Evolutionary conservation across 805 yeast genomes (phyloP).

Genomic region (Yamadazyma olivae): DNA sequence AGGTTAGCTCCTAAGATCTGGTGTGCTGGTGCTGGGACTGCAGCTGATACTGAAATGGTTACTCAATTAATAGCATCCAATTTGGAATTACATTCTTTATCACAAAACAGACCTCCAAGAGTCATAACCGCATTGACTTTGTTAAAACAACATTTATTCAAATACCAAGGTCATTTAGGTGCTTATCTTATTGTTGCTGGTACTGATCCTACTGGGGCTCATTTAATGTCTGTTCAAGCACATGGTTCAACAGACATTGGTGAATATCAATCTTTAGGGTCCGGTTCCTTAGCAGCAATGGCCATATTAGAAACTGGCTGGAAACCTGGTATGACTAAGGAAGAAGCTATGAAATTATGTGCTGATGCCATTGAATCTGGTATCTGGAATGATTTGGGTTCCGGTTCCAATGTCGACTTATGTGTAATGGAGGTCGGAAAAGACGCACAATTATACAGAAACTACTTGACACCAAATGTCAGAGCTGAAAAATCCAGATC

Average conservation of each 20-base stretch:
- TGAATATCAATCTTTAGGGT: constrained; percentile 86
- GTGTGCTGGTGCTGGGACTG: constrained; percentile 99
- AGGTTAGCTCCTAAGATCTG: constrained; percentile 86
- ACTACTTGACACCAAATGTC: constrained; percentile 86
- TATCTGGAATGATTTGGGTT: constrained; percentile 98
- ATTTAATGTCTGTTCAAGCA: constrained; percentile 89
- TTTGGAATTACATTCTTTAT: constrained; percentile 83
- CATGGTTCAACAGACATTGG: constrained; percentile 98
- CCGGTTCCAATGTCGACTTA: constrained; percentile 96
- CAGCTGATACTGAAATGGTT: constrained; percentile 98
- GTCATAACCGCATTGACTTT: constrained; percentile 91
- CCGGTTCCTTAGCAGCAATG: constrained; percentile 98
- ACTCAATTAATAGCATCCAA: constrained; percentile 91
- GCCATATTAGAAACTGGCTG: constrained; percentile 90
- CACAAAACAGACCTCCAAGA: constrained; percentile 83
- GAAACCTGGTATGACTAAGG: constrained; percentile 73
- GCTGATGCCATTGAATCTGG: constrained; percentile 95
- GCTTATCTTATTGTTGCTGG: constrained; percentile 99
- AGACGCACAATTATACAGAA: constrained; percentile 81
- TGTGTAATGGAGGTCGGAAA: constrained; percentile 95
- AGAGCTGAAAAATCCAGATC: constrained; percentile 78
- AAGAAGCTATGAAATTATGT: constrained; percentile 89
- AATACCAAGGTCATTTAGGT: constrained; percentile 96
- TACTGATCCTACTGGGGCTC: constrained; percentile 94
- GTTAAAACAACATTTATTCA: constrained; percentile 92